Evolutionary conservation across 1,284 basidiomycete genomes (phyloP), one percentile per base, ranked within the genome.

Genomic region (Hymenochaete sp.): DNA sequence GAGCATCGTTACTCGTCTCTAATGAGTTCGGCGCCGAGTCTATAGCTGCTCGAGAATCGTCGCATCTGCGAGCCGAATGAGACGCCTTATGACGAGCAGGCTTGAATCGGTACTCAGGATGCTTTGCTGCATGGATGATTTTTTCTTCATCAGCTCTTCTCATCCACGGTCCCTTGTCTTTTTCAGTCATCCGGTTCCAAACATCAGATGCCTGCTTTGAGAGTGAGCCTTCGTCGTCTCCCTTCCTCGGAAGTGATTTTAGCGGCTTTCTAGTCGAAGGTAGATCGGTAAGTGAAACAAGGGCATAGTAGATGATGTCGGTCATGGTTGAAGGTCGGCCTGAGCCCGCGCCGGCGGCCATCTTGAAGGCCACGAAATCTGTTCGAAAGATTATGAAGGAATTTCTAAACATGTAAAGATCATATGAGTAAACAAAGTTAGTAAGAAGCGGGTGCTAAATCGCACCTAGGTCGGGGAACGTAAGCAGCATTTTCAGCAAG

Each of bases 371-470:
- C 71, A 72, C 67, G 55, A 79, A 89, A 55, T 88, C 78, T 53
- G 82, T 82, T 21, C 90, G 79, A 63, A 90, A 93, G 52, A 93
- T 75, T 60, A 93, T 91, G 66, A 92, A 93, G 22, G 87, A 78
- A 58, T 93, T 93, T n/a, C n/a, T n/a, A n/a, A n/a, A n/a, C n/a
- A n/a, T n/a, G n/a, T n/a, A n/a, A n/a, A n/a, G n/a, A n/a, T n/a
- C n/a, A n/a, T n/a, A n/a, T n/a, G n/a, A n/a, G n/a, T n/a, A n/a
- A n/a, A n/a, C n/a, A n/a, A n/a, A n/a, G n/a, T n/a, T n/a, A n/a
- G n/a, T n/a, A n/a, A n/a, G n/a, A n/a, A n/a, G n/a, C n/a, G n/a
- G n/a, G n/a, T n/a, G n/a, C n/a, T n/a, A n/a, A n/a, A n/a, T n/a
- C n/a, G n/a, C n/a, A n/a, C 5, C 81, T 75, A 1, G 91, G 90